Conservation (phyloP, 1,139 yeast genomes). For the Sugiyamaella sp. region DNA sequence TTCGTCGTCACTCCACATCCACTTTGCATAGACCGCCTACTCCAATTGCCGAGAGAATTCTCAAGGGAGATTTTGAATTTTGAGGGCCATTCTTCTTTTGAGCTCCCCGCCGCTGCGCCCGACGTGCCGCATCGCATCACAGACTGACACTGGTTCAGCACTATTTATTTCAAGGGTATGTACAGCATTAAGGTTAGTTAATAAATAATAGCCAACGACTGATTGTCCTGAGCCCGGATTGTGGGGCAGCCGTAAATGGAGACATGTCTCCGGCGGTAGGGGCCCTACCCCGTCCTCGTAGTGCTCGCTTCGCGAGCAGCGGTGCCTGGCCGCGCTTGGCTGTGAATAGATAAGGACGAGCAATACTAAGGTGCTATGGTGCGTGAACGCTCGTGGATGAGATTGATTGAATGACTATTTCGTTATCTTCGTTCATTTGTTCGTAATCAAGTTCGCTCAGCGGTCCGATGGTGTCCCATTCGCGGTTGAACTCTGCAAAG, state of each 20-base stretch:
- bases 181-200: constrained; percentile 10
- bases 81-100: constrained; percentile 2
- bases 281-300: too few relatives aligned
- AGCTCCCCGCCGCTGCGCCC: too few relatives aligned
- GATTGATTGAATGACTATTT: constrained; percentile 42
- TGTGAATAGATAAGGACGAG: too few relatives aligned
- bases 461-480: constrained; percentile 53
- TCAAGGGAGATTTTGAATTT: constrained; percentile 38
- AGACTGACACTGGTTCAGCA: too few relatives aligned
- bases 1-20: constrained; percentile 21
- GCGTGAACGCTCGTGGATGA: neutral
- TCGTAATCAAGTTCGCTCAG: constrained; percentile 52
- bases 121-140: too few relatives aligned
- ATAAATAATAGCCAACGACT: neutral
- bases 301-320: too few relatives aligned
- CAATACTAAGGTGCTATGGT: too few relatives aligned
- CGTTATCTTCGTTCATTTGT: constrained; percentile 58
- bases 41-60: constrained; percentile 39
- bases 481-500: constrained; percentile 59
- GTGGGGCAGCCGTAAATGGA: too few relatives aligned
- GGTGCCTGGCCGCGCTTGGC: too few relatives aligned
- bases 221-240: too few relatives aligned
- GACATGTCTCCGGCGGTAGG: neutral
- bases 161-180: neutral
- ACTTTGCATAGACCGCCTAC: constrained; percentile 35